phyloP scores from a whole-genome alignment of 2,329 filamentous ascomycete genomes.

The Penicillium freii region DNA sequence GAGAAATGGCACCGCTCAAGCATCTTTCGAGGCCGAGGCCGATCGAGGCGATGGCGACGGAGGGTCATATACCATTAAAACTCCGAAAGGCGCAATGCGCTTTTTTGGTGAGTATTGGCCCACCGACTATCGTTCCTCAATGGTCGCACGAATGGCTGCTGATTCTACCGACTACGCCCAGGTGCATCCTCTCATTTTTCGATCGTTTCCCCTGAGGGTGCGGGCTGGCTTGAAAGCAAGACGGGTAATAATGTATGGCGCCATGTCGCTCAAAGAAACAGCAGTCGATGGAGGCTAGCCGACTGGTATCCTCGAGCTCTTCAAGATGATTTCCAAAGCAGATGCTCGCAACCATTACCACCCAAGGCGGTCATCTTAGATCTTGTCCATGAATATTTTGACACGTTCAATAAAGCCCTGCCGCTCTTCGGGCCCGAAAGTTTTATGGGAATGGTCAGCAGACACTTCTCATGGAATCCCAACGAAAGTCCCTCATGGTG shows the following conservation, averaged over 20 bases:
- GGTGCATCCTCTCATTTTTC: conserved; percentile 22
- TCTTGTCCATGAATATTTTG: conserved; percentile 13
- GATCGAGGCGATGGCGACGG: conserved; percentile 3
- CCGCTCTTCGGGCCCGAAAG: conserved; percentile 13
- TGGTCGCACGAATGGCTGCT: neutral
- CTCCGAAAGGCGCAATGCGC: conserved; percentile 17
- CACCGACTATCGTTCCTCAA: neutral
- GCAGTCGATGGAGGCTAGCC: conserved; percentile 12
- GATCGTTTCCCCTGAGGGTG: neutral
- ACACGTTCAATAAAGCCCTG: conserved; percentile 13
- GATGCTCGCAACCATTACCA: conserved; percentile 12
- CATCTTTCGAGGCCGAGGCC: conserved; percentile 1
- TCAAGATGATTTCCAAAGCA: conserved; percentile 13
- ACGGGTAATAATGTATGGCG: neutral
- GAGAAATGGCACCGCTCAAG: neutral
- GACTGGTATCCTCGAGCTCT: conserved; percentile 18
- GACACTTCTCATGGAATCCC: conserved; percentile 21
- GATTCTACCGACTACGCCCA: conserved; percentile 1
- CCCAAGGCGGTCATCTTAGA: conserved; percentile 6
- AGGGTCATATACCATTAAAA: conserved; percentile 15
- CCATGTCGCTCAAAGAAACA: conserved; percentile 2
- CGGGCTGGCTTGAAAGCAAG: conserved; percentile 1
- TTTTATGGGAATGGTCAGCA: conserved; percentile 12
- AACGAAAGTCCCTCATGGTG: conserved; percentile 22
- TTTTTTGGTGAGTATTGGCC: conserved; percentile 17